phyloP scores from a whole-genome alignment of 176 grass and related monocot species.

The Chrysopogon serrulatus region DNA sequence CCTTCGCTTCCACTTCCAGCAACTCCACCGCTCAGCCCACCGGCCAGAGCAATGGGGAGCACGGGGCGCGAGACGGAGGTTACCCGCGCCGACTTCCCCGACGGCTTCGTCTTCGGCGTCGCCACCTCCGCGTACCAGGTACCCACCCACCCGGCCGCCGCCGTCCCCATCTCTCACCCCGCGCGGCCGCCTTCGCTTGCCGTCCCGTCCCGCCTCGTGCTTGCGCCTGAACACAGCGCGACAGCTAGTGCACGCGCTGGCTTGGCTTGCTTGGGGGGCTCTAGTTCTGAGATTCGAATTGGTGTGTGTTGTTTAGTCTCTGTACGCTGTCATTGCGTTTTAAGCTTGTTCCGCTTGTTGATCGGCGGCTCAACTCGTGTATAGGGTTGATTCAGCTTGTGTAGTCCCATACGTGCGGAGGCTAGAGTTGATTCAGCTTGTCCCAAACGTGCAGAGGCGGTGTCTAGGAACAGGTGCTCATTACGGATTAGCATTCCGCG shows the following conservation, averaged over 20 bases:
- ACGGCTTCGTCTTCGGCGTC: constrained; percentile 85
- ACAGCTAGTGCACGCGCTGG: not conserved
- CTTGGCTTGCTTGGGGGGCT: not conserved
- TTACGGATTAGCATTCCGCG: not conserved
- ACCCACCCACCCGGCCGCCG: not conserved
- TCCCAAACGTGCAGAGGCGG: not conserved
- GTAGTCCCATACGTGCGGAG: not conserved
- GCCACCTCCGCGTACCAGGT: constrained; percentile 96
- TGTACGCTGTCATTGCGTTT: not conserved
- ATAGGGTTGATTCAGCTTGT: not conserved
- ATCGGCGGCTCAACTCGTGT: not conserved
- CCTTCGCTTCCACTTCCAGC: not conserved
- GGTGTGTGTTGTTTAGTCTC: not conserved
- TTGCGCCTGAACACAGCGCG: not conserved
- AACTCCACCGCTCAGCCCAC: not conserved
- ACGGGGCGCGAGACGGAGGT: constrained; percentile 34
- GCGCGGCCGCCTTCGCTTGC: not conserved
- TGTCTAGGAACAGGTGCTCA: not conserved
- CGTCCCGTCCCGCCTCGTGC: not conserved
- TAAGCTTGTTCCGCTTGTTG: not conserved
- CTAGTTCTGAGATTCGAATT: not conserved
- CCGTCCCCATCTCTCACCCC: constrained; percentile 9
- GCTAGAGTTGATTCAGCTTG: not conserved
- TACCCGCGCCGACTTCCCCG: constrained; percentile 63
- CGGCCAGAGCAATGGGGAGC: constrained; percentile 42